A percentile compares a stretch with the other conserved stretches of the same genome.
Conservation (phyloP, 2,329 filamentous ascomycete genomes). For the Dactylellina sp. region DNA sequence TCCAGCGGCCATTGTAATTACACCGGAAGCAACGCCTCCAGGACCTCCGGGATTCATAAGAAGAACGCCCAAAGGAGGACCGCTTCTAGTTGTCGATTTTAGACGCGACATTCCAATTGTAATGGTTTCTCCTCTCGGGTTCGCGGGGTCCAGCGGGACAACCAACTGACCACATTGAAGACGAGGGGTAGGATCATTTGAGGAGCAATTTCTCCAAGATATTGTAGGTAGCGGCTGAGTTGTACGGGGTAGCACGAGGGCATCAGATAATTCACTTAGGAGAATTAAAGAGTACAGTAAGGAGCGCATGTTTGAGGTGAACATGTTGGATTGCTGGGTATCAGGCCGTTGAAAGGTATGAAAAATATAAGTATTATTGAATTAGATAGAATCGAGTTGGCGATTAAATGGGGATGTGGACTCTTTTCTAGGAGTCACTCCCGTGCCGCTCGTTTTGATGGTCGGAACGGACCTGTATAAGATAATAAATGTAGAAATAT, state of each 20-base stretch:
- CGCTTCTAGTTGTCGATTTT: not conserved
- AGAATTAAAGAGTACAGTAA: constrained; percentile 9
- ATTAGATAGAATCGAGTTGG: too few species aligned
- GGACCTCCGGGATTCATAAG: constrained; percentile 66
- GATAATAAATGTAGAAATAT: too few species aligned
- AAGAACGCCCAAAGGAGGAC: constrained; percentile 61
- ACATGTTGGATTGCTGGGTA: too few species aligned
- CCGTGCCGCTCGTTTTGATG: too few species aligned
- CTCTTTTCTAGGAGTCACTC: too few species aligned
- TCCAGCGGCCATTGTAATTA: constrained; percentile 56
- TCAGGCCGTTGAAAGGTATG: too few species aligned
- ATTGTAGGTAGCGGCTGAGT: constrained; percentile 8
- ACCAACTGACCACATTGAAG: constrained; percentile 19
- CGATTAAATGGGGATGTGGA: too few species aligned
- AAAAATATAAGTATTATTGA: too few species aligned
- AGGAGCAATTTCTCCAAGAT: constrained; percentile 9
- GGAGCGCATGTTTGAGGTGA: constrained; percentile 5
- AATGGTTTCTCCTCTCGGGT: constrained; percentile 7
- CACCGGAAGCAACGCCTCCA: constrained; percentile 61
- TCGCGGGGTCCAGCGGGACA: constrained; percentile 5
- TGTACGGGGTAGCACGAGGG: constrained; percentile 1
- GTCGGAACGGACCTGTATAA: too few species aligned
- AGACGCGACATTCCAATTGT: constrained; percentile 12
- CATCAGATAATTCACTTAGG: constrained; percentile 2
- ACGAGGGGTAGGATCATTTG: constrained; percentile 1